Base-by-base conservation (phyloP, 2,329 filamentous ascomycete genomes). In the Beauveria australis region DNA sequence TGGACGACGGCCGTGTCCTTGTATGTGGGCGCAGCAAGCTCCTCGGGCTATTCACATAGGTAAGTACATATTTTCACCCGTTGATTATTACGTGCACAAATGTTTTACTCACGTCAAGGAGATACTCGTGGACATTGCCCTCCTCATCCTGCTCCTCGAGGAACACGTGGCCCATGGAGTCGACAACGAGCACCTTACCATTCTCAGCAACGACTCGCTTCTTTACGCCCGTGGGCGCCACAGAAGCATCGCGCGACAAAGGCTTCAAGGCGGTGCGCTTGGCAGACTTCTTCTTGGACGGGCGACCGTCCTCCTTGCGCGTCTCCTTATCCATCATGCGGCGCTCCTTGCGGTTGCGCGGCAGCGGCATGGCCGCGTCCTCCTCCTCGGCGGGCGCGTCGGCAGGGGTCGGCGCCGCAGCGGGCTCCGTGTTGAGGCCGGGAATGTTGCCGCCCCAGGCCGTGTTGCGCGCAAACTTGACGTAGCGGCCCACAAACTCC, bases 141-240 rank as follows among this genome's bases (percentile, higher is more conserved):
- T 97, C 91, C 66, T 92, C 92, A 56, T 91, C 91, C 68, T 91
- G 83, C 70, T 96, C 90, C 74, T 97, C 92, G n/a, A 99, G 80
- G 71, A 91, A 99, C 14, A 99, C 94, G 67, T 97, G 92, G 30
- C 94, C 94, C 10, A 88, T 79, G 0, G 90, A 91, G 74, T 99
- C 93, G 4, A 99, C 94, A 60, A 99, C 88, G 43, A 99, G 79
- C 1, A 96, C 81, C 79, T 97, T 99, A 66, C 94, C 94, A 68
- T 99, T 99, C 79, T 96, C 89, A 2, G 92, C 93, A 28, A 92
- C 85, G 18, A 97, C 91, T 41, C 91, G 83, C 81, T 93, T 96
- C 76, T 91, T 91, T 40, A 88, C 81, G 22, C 92, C 92, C 43
- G 86, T 83, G 1, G 90, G 85, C 12, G 85, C 84, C 59, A 80